These are phyloP conservation scores for Pestalotiopsis sp. DNA, from an alignment of 2,329 filamentous ascomycete species.

Conservation along the genomic window DNA sequence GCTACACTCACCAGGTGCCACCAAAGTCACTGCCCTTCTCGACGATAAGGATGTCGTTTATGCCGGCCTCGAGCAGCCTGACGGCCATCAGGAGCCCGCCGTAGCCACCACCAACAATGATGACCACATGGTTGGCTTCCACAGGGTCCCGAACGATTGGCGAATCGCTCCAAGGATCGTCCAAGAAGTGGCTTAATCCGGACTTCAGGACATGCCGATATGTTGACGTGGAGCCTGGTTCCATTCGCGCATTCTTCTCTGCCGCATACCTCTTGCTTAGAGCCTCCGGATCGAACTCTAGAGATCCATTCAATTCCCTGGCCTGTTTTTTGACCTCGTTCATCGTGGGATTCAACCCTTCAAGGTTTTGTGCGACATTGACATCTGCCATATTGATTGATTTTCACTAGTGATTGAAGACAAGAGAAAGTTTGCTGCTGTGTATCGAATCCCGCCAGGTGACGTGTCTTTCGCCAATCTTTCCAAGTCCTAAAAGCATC, in stretches of 20 bases:
- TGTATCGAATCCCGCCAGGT: background rate
- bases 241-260: background rate
- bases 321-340: background rate
- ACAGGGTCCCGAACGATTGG: background rate
- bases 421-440: background rate
- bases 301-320: background rate
- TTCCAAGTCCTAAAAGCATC: background rate
- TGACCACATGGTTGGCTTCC: background rate
- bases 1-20: background rate
- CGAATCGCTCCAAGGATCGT: background rate
- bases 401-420: background rate
- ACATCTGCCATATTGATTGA: background rate
- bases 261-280: background rate
- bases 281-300: background rate
- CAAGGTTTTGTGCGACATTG: background rate
- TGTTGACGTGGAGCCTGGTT: background rate
- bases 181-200: background rate
- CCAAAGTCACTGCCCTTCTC: background rate
- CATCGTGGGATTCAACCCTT: background rate
- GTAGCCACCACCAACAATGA: background rate
- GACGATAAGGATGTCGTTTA: background rate
- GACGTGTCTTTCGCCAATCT: background rate
- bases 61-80: background rate
- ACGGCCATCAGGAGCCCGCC: background rate
- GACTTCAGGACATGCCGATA: background rate